Base-by-base conservation (phyloP, 371 early-diverging fungal species). In the Circinella umbellata region DNA sequence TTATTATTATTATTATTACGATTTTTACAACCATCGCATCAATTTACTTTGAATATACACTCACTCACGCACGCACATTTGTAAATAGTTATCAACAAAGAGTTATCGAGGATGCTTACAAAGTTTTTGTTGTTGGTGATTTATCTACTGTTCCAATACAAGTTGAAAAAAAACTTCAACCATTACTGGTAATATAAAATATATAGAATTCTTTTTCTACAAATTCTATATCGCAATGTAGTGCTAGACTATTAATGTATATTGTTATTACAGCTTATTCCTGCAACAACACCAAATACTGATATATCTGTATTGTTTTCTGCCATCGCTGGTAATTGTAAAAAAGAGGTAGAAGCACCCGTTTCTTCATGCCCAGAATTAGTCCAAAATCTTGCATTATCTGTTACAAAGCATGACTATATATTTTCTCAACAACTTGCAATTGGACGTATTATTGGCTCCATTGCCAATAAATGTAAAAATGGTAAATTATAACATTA, bases 391-490 rank as follows among this genome's bases (percentile, higher is more conserved):
- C 9, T 14, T 73, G 37, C 76, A 74, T 14, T 36, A 20, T 20
- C 1, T 8, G 62, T 34, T 17, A 49, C 35, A 51, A 35, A 18
- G 20, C 51, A 46, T 48, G 18, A 54, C n/a, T 37, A 57, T 15
- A 6, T 51, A 18, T n/a, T 27, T 34, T 66, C 69, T 4, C 85
- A 88, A 48, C 67, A 78, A 1, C 76, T 70, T 7, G 74, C 88
- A 4, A 67, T 87, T 1, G 80, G 84, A 14, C 80, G 84, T 64
- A 73, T 84, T 8, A 79, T 85, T 14, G 90, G 86, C 0, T 86
- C 90, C 1, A 65, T 88, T 11, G 65, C 88, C 51, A 91, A 91
- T 78, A 89, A 91, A 70, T 86, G 78, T 76, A 76, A 73, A 67
- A 76, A 85, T 55, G 85, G 87, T 79, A 76, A 10, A 8, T 5